phyloP scores from a whole-genome alignment of 495 filamentous ascomycete genomes.

The Penicillium paxilli region DNA sequence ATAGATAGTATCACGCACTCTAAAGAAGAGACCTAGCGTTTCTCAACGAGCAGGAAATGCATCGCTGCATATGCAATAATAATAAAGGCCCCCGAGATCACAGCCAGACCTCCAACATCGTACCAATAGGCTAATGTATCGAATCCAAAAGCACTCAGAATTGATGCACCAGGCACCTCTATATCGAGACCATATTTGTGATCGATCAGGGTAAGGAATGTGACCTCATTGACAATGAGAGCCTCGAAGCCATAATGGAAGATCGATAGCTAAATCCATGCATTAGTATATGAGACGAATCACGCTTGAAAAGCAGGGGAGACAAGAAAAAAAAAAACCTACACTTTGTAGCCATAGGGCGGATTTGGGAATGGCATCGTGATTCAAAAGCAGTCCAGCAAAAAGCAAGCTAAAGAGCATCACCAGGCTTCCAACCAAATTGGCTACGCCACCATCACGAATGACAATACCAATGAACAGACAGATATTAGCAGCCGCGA shows the following conservation, averaged over 20 bases:
- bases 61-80: constrained; percentile 88
- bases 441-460: constrained; percentile 88
- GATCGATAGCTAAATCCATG: constrained; percentile 71
- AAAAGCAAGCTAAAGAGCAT: constrained; percentile 98
- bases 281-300: too few relatives aligned
- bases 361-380: constrained; percentile 81
- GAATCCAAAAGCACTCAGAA: constrained; percentile 92
- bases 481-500: constrained; percentile 89
- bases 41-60: constrained; percentile 93
- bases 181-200: constrained; percentile 95
- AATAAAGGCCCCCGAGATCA: constrained; percentile 82
- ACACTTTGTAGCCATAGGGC: constrained; percentile 86
- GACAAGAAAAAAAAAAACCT: constrained; percentile 28
- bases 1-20: neutral
- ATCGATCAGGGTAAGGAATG: constrained; percentile 84
- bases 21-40: constrained; percentile 52
- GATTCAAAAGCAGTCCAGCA: constrained; percentile 89
- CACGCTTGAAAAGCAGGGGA: neutral
- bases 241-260: constrained; percentile 99
- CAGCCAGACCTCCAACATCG: constrained; percentile 77
- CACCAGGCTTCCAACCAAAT: constrained; percentile 89
- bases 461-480: constrained; percentile 96
- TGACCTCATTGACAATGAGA: constrained; percentile 96
- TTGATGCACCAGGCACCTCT: constrained; percentile 90
- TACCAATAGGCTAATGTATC: constrained; percentile 78